Evolutionary conservation across 1,284 basidiomycete genomes (phyloP), one percentile per base, ranked within the genome.

Genomic region (Pseudozyma pruni): DNA sequence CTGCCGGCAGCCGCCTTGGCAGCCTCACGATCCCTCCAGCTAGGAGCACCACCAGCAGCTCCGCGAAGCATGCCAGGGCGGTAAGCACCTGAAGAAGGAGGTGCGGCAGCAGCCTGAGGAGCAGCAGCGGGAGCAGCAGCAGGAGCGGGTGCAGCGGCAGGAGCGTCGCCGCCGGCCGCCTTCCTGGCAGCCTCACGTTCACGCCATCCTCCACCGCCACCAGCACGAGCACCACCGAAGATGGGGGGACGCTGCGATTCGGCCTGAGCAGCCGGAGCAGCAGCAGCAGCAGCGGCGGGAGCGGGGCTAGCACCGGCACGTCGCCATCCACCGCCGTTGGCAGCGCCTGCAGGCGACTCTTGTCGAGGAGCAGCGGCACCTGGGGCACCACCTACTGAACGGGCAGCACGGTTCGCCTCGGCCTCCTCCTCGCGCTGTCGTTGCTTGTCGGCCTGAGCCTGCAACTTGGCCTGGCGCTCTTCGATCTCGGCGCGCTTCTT

Each of bases 401-500:
- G 55, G 23, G 58, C 52, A 27, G 41, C 55, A 14, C 45, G 40
- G 35, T 59, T 61, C 4, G 57, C 67, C 41, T 74, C 69, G 20
- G 63, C 63, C 57, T 79, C 76, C 39, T 63, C 67, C 57, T 82
- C 76, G 23, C 72, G 63, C 44, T 74, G 63, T 33, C 78, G 67
- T 47, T 80, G 79, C 53, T 56, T 69, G 19, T 79, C 77, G 10
- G 64, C 73, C 38, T 62, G 62, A 44, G 68, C 71, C 35, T 76
- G 69, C 35, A 81, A 61, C 57, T 75, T 69, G 44, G 74, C 73
- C 67, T 74, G 66, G 17, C 80, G 64, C 54, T 80, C 76, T 62
- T 82, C 76, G 43, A 78, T 76, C 51, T 80, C 80, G 45, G 79
- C 81, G 9, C 75, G 67, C 66, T 79, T 78, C 57, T 73, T 75